phyloP scores from a whole-genome alignment of 208 protist genomes.

The Leishmania lainsoni region DNA sequence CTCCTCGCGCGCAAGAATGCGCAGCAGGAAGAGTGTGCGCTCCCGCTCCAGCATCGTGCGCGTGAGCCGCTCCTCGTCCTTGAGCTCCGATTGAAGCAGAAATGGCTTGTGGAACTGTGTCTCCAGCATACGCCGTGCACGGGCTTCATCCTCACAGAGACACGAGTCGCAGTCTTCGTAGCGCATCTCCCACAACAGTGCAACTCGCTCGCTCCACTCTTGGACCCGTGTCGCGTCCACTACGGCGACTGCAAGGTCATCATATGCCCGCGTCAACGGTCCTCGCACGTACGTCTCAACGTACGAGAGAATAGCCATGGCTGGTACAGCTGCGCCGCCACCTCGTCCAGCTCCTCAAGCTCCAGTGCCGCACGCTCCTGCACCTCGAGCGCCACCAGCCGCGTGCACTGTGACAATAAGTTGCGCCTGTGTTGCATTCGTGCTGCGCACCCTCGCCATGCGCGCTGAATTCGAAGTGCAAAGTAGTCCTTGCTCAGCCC shows the following conservation, averaged over 20 bases:
- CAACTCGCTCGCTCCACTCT: constrained; percentile 52
- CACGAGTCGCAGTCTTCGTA: constrained; percentile 39
- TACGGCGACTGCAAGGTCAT: constrained; percentile 2
- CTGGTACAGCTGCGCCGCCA: constrained; percentile 22
- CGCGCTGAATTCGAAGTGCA: constrained; percentile 24
- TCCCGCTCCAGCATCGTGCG: constrained; percentile 18
- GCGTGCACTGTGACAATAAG: constrained; percentile 12
- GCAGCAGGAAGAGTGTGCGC: constrained; percentile 23
- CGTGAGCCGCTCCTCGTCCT: constrained; percentile 25
- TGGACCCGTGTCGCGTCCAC: constrained; percentile 26
- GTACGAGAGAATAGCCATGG: neutral
- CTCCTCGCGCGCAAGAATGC: constrained; percentile 24
- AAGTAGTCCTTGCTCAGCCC: constrained; percentile 28
- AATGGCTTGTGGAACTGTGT: constrained; percentile 16
- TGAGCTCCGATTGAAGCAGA: constrained; percentile 27
- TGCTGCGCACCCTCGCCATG: constrained; percentile 10
- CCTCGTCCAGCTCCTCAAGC: constrained; percentile 28
- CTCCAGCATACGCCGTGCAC: constrained; percentile 13
- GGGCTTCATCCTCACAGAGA: constrained; percentile 29
- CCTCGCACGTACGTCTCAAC: constrained; percentile 6
- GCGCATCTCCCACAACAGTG: constrained; percentile 63
- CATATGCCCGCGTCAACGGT: constrained; percentile 8
- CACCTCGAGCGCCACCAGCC: constrained; percentile 22
- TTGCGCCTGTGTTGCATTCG: constrained; percentile 1
- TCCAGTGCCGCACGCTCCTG: constrained; percentile 20